Base-by-base conservation (phyloP, 805 yeast species). In the Saccharomyces jurei region DNA sequence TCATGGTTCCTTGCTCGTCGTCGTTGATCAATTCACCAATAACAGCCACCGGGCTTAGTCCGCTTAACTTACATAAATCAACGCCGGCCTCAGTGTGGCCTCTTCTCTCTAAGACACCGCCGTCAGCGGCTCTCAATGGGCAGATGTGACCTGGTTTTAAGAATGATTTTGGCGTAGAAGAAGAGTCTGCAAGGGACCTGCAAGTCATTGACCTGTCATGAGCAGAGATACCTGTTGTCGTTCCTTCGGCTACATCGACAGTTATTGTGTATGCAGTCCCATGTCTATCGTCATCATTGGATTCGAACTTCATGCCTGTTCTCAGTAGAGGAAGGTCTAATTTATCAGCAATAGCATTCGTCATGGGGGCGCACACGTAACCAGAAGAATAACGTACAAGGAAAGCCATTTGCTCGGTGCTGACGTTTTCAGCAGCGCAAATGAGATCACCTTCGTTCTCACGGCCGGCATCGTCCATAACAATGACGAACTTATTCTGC, bases 21-120 rank as follows among this genome's bases (percentile, higher is more conserved):
- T 90, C 98, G 55, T 86, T 81, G 26, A 94, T 98, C 62, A 94
- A 76, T 74, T 94, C 99, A 71, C 98, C 88, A 62, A 94, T 92
- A 41, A 87, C 94, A 14, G 87, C 96, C 1, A 89, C 99, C 1
- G 94, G 96, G 58, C 81, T 81, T 61, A 87, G 76, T 0, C 89
- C 90, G 6, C 92, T 79, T 64, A 91, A 76, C 64, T 75, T 74
- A 67, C 96, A 84, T 59, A 94, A 77, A 67, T 92, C 96, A 8
- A 94, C 96, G 28, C 89, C 90, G 17, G 99, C 98, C 74, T 94
- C 99, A 10, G 99, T 94, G 69, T 94, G 99, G 14, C 99, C 99
- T 55, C 87, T 77, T 76, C 99, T 86, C 50, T 75, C 73, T 54
- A 83, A 75, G 54, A 94, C 82, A 52, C 96, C 84, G 0, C 96